These are phyloP conservation scores for Leccinellum albellum DNA, from an alignment of 768 basidiomycete species.

Conservation along the genomic window DNA sequence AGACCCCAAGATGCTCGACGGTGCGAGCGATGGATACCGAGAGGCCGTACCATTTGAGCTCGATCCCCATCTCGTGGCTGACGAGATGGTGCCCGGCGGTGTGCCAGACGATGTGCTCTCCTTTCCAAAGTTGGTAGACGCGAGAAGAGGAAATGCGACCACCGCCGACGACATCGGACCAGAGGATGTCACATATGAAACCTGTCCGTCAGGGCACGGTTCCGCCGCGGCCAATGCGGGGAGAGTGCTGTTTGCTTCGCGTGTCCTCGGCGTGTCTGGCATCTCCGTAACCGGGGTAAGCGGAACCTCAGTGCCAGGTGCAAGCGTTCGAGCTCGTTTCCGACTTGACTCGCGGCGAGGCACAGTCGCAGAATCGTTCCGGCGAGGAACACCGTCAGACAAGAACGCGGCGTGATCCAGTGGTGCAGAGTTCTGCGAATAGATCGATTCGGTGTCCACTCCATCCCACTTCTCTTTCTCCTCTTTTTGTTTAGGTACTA, in stretches of 20 bases:
- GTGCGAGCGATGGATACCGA: conserved; percentile 28
- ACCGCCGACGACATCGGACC: conserved; percentile 6
- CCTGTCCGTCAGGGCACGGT: conserved; percentile 6
- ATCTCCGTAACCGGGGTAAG: conserved; percentile 22
- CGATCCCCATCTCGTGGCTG: conserved; percentile 12
- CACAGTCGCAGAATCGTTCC: neutral
- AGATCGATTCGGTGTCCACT: conserved; percentile 11
- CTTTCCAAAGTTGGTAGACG: conserved; percentile 28
- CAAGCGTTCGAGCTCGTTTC: neutral
- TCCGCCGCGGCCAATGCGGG: conserved; percentile 1
- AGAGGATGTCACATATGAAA: conserved; percentile 11
- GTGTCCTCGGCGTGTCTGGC: conserved; percentile 4
- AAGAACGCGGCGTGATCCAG: conserved; percentile 9
- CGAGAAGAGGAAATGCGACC: conserved; percentile 19
- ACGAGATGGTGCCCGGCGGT: conserved; percentile 13
- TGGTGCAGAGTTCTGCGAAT: conserved; percentile 25
- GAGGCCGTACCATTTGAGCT: conserved; percentile 16
- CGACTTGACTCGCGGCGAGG: conserved; percentile 12
- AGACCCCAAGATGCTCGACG: conserved; percentile 14
- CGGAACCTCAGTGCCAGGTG: neutral
- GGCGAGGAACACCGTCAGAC: conserved; percentile 2
- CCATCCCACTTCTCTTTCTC: conserved; percentile 3
- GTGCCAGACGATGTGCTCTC: conserved; percentile 10
- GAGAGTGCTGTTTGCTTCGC: neutral
- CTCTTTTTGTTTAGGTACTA: neutral